Percentiles rank a stretch among this genome's conserved stretches.
phyloP scores from a whole-genome alignment of 371 early-diverging fungal species.

The Mucor saturninus region DNA sequence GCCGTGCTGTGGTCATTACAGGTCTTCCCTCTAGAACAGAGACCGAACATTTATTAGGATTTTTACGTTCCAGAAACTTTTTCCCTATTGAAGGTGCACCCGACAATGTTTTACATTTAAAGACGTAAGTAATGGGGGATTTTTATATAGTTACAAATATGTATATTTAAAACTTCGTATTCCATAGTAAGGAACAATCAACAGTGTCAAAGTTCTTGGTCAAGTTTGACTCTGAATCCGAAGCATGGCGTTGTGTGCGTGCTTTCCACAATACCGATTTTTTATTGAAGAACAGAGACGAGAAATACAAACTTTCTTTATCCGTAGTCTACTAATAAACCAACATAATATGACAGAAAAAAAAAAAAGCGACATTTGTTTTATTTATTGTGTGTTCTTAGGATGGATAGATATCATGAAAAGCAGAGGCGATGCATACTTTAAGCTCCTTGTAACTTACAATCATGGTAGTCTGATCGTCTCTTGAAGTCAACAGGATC shows the following conservation, averaged over 20 bases:
- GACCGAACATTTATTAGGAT: slow-evolving; percentile 40
- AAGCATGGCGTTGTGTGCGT: slow-evolving; percentile 58
- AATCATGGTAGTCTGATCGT: slow-evolving; percentile 93
- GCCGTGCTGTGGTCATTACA: slow-evolving; percentile 44
- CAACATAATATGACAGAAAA: not conserved
- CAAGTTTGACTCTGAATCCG: slow-evolving; percentile 54
- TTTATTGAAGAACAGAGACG: slow-evolving; percentile 22
- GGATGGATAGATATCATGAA: slow-evolving; percentile 64
- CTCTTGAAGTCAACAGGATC: slow-evolving; percentile 89
- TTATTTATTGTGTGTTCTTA: not conserved
- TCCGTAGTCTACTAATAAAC: slow-evolving; percentile 45
- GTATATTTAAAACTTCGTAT: not conserved
- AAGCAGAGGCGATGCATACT: slow-evolving; percentile 82
- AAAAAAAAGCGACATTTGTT: not conserved
- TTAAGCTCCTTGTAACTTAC: slow-evolving; percentile 92
- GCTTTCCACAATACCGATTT: slow-evolving; percentile 48
- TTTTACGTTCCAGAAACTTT: slow-evolving; percentile 42
- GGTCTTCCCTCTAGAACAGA: slow-evolving; percentile 38
- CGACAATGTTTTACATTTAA: slow-evolving; percentile 37
- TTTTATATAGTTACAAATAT: not conserved
- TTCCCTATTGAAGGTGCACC: slow-evolving; percentile 46
- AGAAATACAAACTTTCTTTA: slow-evolving; percentile 27
- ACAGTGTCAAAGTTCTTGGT: slow-evolving; percentile 48
- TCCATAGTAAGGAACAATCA: slow-evolving; percentile 31
- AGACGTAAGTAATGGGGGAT: slow-evolving; percentile 36